Evolutionary conservation across 169 alveolate genomes (phyloP).

Genomic region (Toxoplasma gondii): DNA sequence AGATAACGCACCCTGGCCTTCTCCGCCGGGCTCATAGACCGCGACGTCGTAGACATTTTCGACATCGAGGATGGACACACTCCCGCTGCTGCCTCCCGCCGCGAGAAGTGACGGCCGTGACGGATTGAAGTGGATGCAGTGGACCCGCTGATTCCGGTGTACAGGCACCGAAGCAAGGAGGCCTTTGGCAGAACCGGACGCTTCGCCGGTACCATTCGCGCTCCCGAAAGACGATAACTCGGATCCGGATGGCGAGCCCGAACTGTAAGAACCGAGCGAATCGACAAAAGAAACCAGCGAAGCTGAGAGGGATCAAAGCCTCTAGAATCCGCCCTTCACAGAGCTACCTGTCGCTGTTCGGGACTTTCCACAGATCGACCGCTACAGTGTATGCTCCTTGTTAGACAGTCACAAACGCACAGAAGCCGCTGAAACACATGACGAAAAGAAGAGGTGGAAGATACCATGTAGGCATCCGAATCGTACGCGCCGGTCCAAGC

Average conservation of each 20-base stretch:
- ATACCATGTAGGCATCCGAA: no score
- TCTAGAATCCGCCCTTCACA: no score
- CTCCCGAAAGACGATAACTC: not conserved
- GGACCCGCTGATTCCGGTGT: constrained; percentile 31
- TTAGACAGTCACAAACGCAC: no score
- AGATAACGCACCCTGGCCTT: not conserved
- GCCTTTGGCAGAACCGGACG: not conserved
- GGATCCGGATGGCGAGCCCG: not conserved
- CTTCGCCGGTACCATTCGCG: not conserved
- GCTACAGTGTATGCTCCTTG: no score
- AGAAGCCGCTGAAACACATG: no score
- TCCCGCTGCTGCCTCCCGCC: constrained; percentile 59
- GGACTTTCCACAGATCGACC: not conserved
- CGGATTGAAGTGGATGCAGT: constrained; percentile 51
- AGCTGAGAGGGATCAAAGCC: no score
- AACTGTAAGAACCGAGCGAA: not conserved
- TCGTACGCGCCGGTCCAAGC: no score
- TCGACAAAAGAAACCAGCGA: no score
- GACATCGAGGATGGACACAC: constrained; percentile 51
- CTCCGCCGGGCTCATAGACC: constrained; percentile 53
- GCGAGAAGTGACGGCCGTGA: constrained; percentile 55
- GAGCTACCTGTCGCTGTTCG: no score
- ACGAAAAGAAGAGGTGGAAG: no score
- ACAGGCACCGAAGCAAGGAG: constrained; percentile 30
- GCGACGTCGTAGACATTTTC: constrained; percentile 39